These are phyloP conservation scores for Cyberlindnera galapagoensis DNA, from an alignment of 805 yeast genomes.

Conservation along the genomic window DNA sequence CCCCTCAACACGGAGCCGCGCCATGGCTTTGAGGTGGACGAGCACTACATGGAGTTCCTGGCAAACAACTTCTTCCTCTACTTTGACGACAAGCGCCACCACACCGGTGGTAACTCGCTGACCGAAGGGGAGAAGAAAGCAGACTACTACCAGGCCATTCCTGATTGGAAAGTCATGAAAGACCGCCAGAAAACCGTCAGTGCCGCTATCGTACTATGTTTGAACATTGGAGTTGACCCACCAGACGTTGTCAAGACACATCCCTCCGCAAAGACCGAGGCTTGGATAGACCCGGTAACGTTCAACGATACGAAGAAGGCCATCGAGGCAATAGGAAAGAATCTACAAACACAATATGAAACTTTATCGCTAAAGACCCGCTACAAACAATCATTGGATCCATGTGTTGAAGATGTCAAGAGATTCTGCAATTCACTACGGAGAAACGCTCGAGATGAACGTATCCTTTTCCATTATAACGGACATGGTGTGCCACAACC, in stretches of 20 bases:
- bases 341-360: constrained; percentile 83
- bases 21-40: constrained; percentile 66
- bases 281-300: constrained; percentile 86
- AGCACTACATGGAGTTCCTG: constrained; percentile 46
- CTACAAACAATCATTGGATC: constrained; percentile 87
- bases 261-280: constrained; percentile 87
- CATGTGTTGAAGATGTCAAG: constrained; percentile 92
- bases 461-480: constrained; percentile 89
- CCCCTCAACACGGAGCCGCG: constrained; percentile 45
- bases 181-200: constrained; percentile 90
- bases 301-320: constrained; percentile 86
- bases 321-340: constrained; percentile 84
- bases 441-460: constrained; percentile 86
- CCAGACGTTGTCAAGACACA: constrained; percentile 92
- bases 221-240: constrained; percentile 93
- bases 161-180: constrained; percentile 88
- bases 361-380: constrained; percentile 80
- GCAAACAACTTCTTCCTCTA: constrained; percentile 73
- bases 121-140: constrained; percentile 43
- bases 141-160: constrained; percentile 59
- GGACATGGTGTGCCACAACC: constrained; percentile 99
- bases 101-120: constrained; percentile 79
- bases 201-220: constrained; percentile 86
- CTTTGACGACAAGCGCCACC: constrained; percentile 88
- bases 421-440: constrained; percentile 84